Base-by-base conservation (phyloP, 768 basidiomycete genomes). In the Paxillus rubicundulus region DNA sequence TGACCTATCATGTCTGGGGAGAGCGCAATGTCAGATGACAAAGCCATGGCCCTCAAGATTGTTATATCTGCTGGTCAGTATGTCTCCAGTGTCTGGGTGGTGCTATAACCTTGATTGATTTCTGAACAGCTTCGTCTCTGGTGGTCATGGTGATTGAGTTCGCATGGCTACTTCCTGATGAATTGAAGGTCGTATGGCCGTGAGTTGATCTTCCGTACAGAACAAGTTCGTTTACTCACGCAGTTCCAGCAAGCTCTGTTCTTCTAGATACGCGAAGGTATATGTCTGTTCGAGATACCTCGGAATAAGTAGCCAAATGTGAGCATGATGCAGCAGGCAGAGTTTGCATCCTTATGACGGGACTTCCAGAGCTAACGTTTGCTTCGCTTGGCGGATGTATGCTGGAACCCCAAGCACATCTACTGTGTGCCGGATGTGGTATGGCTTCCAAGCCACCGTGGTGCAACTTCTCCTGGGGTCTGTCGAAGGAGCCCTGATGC, bases 261-360 rank as follows among this genome's bases (percentile, higher is more conserved):
- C 4, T 13, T 54, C 54, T 21, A 50, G 57, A 51, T 28, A 18
- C 16, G 41, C 65, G 12, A 42, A 47, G 8, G 2, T 49, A 1
- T 66, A 54, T 27, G 5, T 66, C 1, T 0, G 56, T 4, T 9
- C 52, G 4, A 60, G 65, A 24, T 64, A 60, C 41, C 0, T 44
- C 0, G 65, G 62, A 2, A 5, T 65, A 10, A 38, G 16, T 1
- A 50, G 62, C 21, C 62, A 64, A 45, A 49, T 56, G 65, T 67
- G 27, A 41, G 65, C 37, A 3, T 20, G 5, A 16, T 48, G 17
- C 34, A 5, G 12, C 13, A 30, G 30, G 30, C 10, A 30, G 30
- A 9, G 30, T 28, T 20, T 20, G 10, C 17, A 6, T 16, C 9
- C 21, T 17, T n/a, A 39, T n/a, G 39, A 16, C 33, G 3, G 10